A percentile compares a stretch with the other conserved stretches of the same genome.
These are phyloP conservation scores for Elymus sibiricus DNA, from an alignment of 176 grass and related monocot genomes.

Conservation along the genomic window DNA sequence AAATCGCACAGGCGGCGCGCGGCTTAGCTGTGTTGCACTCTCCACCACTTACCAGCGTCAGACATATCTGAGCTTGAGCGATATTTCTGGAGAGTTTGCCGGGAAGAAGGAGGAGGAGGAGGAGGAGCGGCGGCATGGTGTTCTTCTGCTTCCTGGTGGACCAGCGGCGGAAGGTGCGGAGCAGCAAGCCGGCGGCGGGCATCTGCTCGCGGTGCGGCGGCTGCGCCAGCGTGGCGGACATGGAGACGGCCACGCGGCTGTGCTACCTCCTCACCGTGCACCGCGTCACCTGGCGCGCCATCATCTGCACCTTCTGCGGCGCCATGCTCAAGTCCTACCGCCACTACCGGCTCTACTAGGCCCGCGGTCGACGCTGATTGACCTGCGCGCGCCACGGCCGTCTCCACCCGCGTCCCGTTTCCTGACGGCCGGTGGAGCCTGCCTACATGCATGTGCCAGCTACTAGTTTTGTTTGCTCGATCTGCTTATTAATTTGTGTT, in stretches of 20 bases:
- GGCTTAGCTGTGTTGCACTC: background rate
- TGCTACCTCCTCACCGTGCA: conserved; percentile 92
- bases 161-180: conserved; percentile 80
- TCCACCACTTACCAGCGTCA: background rate
- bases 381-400: background rate
- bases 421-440: background rate
- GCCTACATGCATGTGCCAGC: background rate
- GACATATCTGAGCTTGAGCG: background rate
- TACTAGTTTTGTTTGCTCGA: background rate
- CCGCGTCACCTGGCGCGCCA: conserved; percentile 83
- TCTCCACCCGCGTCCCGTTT: background rate
- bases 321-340: conserved; percentile 99
- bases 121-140: conserved; percentile 38
- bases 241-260: conserved; percentile 82
- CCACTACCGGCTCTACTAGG: conserved; percentile 39
- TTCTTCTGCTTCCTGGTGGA: conserved; percentile 97
- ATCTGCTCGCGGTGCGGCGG: conserved; percentile 98
- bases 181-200: conserved; percentile 97
- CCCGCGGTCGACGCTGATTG: background rate
- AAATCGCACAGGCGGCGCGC: background rate
- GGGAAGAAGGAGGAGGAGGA: background rate
- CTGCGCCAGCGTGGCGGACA: conserved; percentile 97
- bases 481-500: background rate
- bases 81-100: background rate
- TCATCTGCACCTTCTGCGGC: conserved; percentile 98